Evolutionary conservation across 192 early-diverging fungal genomes (phyloP).

Genomic region (Cladochytrium replicatum): DNA sequence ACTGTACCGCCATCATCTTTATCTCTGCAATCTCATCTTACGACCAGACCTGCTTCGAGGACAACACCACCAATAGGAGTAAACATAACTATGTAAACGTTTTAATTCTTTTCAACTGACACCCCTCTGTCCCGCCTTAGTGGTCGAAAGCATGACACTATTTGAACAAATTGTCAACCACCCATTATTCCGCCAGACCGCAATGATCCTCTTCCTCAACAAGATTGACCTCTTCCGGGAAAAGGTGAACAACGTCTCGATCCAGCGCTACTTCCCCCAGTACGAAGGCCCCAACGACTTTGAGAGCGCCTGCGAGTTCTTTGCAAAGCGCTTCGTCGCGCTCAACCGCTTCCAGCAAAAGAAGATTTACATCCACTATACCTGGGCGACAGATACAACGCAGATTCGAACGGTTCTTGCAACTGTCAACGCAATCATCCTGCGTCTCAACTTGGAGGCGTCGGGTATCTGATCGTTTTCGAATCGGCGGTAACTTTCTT

Average conservation of each 20-base stretch:
- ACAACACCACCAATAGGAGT: conserved; percentile 42
- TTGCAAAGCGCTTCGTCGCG: conserved; percentile 29
- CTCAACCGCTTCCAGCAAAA: conserved; percentile 34
- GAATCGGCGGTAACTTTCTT: too few relatives aligned
- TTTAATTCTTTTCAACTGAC: conserved; percentile 4
- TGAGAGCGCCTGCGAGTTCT: conserved; percentile 36
- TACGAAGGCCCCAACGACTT: conserved; percentile 42
- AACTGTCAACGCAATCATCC: conserved; percentile 41
- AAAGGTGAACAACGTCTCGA: conserved; percentile 32
- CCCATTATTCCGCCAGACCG: conserved; percentile 34
- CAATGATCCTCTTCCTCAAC: conserved; percentile 54
- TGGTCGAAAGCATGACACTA: conserved; percentile 34
- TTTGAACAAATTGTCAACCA: conserved; percentile 27
- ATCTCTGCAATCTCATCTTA: conserved; percentile 49
- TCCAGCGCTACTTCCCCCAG: conserved; percentile 45
- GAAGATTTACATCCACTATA: conserved; percentile 50
- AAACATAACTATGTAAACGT: too few relatives aligned
- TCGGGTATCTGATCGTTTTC: too few relatives aligned
- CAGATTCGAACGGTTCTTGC: conserved; percentile 44
- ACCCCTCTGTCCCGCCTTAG: conserved; percentile 17
- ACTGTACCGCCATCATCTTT: conserved; percentile 53
- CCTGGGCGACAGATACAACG: conserved; percentile 53
- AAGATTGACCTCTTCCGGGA: conserved; percentile 55
- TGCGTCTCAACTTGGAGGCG: conserved; percentile 16
- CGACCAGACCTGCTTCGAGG: conserved; percentile 50